Evolutionary conservation across 23 red algal genomes (phyloP).

Genomic region (Cyanidiococcus yangmingshanensis): DNA sequence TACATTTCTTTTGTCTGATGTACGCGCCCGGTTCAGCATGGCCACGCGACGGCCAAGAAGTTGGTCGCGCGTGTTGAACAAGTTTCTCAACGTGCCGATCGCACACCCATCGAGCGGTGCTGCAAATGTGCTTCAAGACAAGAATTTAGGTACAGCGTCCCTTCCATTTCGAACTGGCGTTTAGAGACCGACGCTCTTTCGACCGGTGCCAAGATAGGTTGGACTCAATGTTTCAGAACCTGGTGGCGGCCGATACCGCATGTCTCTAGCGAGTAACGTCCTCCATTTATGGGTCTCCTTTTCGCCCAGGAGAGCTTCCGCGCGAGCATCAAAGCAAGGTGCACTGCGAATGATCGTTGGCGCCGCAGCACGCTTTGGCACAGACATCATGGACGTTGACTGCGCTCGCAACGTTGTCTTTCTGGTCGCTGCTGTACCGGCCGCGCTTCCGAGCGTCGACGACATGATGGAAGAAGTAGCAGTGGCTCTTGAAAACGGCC

Average conservation of each 20-base stretch:
- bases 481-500: background rate
- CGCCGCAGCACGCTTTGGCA: background rate
- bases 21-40: too few relatives aligned
- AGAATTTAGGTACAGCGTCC: too few relatives aligned
- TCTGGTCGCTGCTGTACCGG: background rate
- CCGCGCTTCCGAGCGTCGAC: background rate
- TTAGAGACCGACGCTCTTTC: background rate
- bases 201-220: background rate
- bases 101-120: too few relatives aligned
- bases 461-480: background rate
- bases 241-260: background rate
- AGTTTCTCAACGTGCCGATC: too few relatives aligned
- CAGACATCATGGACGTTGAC: background rate
- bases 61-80: too few relatives aligned
- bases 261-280: background rate
- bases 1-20: too few relatives aligned
- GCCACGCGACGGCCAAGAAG: too few relatives aligned
- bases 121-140: too few relatives aligned
- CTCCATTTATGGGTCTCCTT: background rate
- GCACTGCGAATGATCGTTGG: background rate
- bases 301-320: background rate
- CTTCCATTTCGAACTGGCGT: too few relatives aligned
- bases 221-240: background rate
- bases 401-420: background rate
- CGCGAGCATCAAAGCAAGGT: background rate